Conservation (phyloP, 2,329 filamentous ascomycete species). For the Calcarisporium arbuscula region DNA sequence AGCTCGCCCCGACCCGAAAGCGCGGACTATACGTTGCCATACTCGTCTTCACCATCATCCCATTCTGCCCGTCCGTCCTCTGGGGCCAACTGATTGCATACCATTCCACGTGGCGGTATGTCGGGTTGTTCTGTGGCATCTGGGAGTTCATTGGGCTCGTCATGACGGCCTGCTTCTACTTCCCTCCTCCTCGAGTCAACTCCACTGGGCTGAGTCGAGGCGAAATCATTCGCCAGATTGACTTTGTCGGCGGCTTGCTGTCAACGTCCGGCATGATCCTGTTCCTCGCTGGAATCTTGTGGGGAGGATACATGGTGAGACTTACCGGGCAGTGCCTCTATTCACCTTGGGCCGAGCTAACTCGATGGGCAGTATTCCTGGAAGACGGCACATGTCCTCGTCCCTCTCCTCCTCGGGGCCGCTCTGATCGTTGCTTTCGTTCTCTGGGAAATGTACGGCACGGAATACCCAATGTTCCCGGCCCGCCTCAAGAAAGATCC, state of each 20-base stretch:
- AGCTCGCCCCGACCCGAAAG: constrained; percentile 59
- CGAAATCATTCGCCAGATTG: constrained; percentile 38
- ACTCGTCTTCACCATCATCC: constrained; percentile 55
- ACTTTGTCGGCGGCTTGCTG: constrained; percentile 45
- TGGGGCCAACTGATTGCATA: constrained; percentile 49
- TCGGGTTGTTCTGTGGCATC: constrained; percentile 44
- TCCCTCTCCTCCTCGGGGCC: constrained; percentile 33
- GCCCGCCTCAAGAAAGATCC: constrained; percentile 10
- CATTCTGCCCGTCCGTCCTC: constrained; percentile 54
- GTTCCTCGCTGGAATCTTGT: constrained; percentile 42
- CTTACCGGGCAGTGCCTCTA: constrained; percentile 6
- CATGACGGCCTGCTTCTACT: constrained; percentile 45
- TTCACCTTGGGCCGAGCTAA: constrained; percentile 7
- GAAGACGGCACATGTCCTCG: constrained; percentile 29
- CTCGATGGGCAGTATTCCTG: no score
- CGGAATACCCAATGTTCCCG: constrained; percentile 38
- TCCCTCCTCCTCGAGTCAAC: constrained; percentile 42
- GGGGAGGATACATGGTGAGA: constrained; percentile 28
- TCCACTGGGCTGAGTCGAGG: constrained; percentile 20
- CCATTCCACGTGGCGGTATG: constrained; percentile 45
- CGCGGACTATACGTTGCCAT: constrained; percentile 57
- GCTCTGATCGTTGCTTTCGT: constrained; percentile 28
- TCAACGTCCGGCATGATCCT: constrained; percentile 42
- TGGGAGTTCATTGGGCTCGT: constrained; percentile 47
- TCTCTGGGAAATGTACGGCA: constrained; percentile 28